phyloP scores from a whole-genome alignment of 2,329 filamentous ascomycete genomes.

The Beauveria australis region DNA sequence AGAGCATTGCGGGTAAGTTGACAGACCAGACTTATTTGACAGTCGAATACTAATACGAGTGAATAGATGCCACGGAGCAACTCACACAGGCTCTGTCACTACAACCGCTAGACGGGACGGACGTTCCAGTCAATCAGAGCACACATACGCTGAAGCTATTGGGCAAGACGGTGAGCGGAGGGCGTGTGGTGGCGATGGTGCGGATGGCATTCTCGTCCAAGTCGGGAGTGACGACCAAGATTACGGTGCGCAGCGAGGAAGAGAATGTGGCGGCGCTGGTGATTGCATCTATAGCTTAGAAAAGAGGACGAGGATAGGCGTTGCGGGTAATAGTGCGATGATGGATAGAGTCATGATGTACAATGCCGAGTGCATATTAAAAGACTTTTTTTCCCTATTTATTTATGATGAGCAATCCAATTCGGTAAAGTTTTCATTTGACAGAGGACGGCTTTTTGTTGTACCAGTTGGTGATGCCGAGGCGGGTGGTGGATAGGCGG shows the following conservation, averaged over 20 bases:
- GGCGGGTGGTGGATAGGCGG: no score
- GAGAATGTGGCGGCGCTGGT: conserved; percentile 80
- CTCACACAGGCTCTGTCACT: conserved; percentile 78
- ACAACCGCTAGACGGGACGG: conserved; percentile 89
- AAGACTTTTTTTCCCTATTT: not conserved
- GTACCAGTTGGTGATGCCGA: not conserved
- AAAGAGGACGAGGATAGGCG: conserved; percentile 20
- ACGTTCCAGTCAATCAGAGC: conserved; percentile 77
- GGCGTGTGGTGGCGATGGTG: conserved; percentile 77
- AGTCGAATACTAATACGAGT: conserved; percentile 16
- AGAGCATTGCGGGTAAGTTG: conserved; percentile 79
- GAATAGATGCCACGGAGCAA: conserved; percentile 80
- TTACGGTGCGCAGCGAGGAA: conserved; percentile 86
- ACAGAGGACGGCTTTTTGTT: no score
- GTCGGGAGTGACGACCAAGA: conserved; percentile 91
- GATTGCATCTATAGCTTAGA: conserved; percentile 73
- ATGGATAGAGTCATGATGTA: conserved; percentile 15
- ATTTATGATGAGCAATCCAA: no score
- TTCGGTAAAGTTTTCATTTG: no score
- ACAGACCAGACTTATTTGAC: not conserved
- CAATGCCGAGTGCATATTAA: conserved; percentile 1
- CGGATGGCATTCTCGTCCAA: conserved; percentile 93
- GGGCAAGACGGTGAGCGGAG: conserved; percentile 88
- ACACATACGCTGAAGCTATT: conserved; percentile 94
- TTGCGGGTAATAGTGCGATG: conserved; percentile 29